phyloP scores from a whole-genome alignment of 768 basidiomycete genomes.

The Porphyrellus cyaneotinctus region DNA sequence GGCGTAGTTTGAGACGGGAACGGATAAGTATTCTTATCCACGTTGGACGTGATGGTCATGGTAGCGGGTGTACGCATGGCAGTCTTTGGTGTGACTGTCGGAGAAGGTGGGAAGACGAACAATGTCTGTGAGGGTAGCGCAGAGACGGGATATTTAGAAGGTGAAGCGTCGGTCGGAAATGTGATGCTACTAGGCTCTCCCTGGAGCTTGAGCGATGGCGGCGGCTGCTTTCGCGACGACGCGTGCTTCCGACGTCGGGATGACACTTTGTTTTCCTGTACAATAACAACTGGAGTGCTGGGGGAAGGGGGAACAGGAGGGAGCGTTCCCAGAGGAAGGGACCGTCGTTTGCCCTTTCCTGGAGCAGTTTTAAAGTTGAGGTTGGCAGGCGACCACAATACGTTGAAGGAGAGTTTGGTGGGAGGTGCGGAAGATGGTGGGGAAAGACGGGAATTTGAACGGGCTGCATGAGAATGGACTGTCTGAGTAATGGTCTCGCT shows the following conservation, averaged over 20 bases:
- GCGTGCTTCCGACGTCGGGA: slow-evolving; percentile 46
- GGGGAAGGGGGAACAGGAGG: slow-evolving; percentile 76
- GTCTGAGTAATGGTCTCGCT: slow-evolving; percentile 28
- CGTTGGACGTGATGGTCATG: slow-evolving; percentile 72
- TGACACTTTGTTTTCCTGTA: slow-evolving; percentile 28
- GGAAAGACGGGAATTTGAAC: slow-evolving; percentile 8
- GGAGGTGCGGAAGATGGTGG: slow-evolving; percentile 52
- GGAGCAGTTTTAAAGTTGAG: slow-evolving; percentile 47
- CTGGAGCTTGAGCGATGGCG: slow-evolving; percentile 54
- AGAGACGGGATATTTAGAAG: slow-evolving; percentile 24
- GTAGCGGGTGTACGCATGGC: slow-evolving; percentile 69
- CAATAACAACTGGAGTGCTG: slow-evolving; percentile 47
- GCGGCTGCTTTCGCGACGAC: slow-evolving; percentile 51
- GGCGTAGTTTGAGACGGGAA: slow-evolving; percentile 64
- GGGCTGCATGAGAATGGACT: slow-evolving; percentile 5
- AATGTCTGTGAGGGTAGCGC: slow-evolving; percentile 74
- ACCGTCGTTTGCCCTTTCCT: slow-evolving; percentile 55
- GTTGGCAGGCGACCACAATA: slow-evolving; percentile 43
- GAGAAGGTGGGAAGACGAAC: slow-evolving; percentile 84
- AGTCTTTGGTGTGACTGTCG: slow-evolving; percentile 41
- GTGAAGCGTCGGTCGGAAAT: slow-evolving; percentile 24
- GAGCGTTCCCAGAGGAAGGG: slow-evolving; percentile 56
- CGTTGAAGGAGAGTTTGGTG: slow-evolving; percentile 54
- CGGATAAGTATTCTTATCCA: slow-evolving; percentile 41
- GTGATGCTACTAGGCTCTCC: slow-evolving; percentile 24